A percentile compares a stretch with the other conserved stretches of the same genome.
Conservation (phyloP, 768 basidiomycete genomes). For the Boletellus emodensis region DNA sequence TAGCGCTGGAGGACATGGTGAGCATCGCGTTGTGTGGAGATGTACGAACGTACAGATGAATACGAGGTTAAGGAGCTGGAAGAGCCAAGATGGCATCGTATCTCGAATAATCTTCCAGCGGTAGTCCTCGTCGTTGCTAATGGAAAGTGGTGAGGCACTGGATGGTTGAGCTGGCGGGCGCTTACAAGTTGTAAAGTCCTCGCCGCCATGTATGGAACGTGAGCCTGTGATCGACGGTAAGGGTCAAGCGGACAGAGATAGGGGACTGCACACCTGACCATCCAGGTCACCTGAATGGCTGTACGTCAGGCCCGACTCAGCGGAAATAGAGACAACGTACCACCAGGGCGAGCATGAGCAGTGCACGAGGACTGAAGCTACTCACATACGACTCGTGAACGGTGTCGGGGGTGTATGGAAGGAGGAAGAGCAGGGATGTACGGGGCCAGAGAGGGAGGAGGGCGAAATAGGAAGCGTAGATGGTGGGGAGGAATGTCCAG, state of each 20-base stretch:
- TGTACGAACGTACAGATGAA: conserved; percentile 58
- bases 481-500: conserved; percentile 73
- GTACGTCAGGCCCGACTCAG: not conserved
- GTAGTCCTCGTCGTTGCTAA: conserved; percentile 83
- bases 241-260: conserved; percentile 20
- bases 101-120: conserved; percentile 79
- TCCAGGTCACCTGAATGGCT: conserved; percentile 46
- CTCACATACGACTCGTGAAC: conserved; percentile 30
- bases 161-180: not conserved
- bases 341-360: conserved; percentile 70
- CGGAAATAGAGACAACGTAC: conserved; percentile 32
- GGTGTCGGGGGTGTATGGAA: conserved; percentile 54
- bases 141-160: not conserved
- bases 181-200: conserved; percentile 73
- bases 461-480: conserved; percentile 82
- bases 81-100: conserved; percentile 49
- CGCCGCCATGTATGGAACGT: conserved; percentile 81
- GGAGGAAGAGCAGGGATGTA: conserved; percentile 34
- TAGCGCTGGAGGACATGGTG: conserved; percentile 39
- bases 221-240: conserved; percentile 51
- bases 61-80: conserved; percentile 55
- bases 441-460: conserved; percentile 60
- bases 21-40: not conserved
- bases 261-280: conserved; percentile 44
- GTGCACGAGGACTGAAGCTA: conserved; percentile 67